Percentiles rank a stretch among this genome's conserved stretches.
phyloP scores from a whole-genome alignment of 805 yeast species.

The Kregervanrija delftensis region DNA sequence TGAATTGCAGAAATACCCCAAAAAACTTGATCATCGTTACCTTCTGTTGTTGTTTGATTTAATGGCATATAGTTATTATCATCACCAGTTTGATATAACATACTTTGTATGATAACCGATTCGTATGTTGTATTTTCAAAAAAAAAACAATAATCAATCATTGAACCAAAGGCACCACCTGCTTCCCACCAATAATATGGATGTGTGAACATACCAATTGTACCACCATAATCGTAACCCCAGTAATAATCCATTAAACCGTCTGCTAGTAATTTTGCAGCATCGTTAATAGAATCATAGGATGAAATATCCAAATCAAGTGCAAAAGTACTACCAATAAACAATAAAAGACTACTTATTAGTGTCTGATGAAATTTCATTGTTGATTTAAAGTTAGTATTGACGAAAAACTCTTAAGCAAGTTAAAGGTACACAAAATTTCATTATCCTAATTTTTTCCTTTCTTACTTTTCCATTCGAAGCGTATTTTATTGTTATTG shows the following conservation, averaged over 20 bases:
- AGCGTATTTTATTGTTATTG: too few species aligned
- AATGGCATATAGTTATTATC: constrained; percentile 76
- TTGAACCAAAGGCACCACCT: constrained; percentile 89
- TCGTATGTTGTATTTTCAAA: constrained; percentile 67
- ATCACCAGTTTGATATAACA: constrained; percentile 68
- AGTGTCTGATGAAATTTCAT: too few species aligned
- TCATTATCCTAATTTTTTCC: too few species aligned
- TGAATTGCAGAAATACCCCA: constrained; percentile 94
- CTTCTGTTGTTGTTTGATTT: constrained; percentile 87
- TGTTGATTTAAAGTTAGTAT: too few species aligned
- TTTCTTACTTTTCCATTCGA: too few species aligned
- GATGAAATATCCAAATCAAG: constrained; percentile 32
- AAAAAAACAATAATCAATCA: constrained; percentile 71
- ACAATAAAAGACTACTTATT: too few species aligned
- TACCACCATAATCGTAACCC: constrained; percentile 60
- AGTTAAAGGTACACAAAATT: too few species aligned
- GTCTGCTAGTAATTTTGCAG: constrained; percentile 42
- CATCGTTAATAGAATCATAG: constrained; percentile 41
- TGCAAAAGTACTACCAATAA: constrained; percentile 2
- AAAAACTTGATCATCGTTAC: constrained; percentile 96
- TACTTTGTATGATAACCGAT: constrained; percentile 48
- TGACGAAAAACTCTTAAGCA: too few species aligned
- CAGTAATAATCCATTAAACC: constrained; percentile 69
- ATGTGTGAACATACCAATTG: constrained; percentile 76
- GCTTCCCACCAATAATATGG: constrained; percentile 99